Conservation (phyloP, 164 flowering plant species). For the Taxillus chinensis region DNA sequence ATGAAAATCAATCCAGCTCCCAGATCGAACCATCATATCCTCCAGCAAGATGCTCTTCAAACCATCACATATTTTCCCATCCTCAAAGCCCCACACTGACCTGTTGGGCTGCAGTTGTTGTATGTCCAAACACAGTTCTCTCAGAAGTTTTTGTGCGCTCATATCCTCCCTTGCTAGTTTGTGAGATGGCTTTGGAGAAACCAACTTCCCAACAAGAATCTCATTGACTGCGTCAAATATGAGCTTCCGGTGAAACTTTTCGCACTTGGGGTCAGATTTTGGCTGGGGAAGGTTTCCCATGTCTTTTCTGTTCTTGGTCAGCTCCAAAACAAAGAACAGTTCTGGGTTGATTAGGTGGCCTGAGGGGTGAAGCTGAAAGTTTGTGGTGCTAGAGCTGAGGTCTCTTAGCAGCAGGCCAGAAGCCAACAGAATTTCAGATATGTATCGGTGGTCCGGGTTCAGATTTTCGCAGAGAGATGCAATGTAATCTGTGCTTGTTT, state of each 20-base stretch:
- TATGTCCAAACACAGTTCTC: background rate
- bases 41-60: background rate
- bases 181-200: background rate
- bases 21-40: background rate
- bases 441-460: background rate
- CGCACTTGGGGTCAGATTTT: background rate
- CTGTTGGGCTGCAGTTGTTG: background rate
- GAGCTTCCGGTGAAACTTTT: background rate
- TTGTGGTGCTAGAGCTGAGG: background rate
- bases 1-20: background rate
- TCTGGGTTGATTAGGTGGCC: background rate
- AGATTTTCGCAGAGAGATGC: background rate
- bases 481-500: conserved; percentile 1
- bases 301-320: background rate
- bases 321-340: conserved; percentile 2
- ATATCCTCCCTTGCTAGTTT: background rate
- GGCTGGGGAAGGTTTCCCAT: background rate
- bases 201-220: background rate
- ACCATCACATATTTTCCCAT: background rate
- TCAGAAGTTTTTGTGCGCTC: background rate
- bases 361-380: background rate
- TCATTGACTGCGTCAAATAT: conserved; percentile 1
- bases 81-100: background rate
- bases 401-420: background rate
- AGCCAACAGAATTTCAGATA: background rate